Evolutionary conservation across 2,329 filamentous ascomycete species (phyloP).

Genomic region (Keithomyces neogunnii): DNA sequence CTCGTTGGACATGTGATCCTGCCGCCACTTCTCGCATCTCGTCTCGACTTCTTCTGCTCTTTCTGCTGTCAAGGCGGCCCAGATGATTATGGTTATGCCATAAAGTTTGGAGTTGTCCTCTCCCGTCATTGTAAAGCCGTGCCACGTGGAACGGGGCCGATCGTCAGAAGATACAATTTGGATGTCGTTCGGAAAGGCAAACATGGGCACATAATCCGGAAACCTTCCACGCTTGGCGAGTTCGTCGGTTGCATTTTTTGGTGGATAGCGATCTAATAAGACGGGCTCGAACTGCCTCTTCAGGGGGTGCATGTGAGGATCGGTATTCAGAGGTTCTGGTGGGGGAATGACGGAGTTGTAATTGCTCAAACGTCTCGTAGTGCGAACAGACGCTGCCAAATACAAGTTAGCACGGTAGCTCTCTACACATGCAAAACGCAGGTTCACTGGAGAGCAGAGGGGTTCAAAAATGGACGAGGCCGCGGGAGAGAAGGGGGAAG

Average conservation of each 20-base stretch:
- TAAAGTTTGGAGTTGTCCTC: slow-evolving; percentile 88
- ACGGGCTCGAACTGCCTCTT: slow-evolving; percentile 93
- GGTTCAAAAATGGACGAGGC: too few species aligned
- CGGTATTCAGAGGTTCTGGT: slow-evolving; percentile 81
- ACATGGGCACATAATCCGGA: slow-evolving; percentile 98
- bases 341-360: slow-evolving; percentile 97
- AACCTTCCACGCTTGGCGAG: slow-evolving; percentile 73
- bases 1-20: slow-evolving; percentile 78
- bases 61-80: slow-evolving; percentile 76
- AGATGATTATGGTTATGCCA: slow-evolving; percentile 83
- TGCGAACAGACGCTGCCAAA: slow-evolving; percentile 54
- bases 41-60: slow-evolving; percentile 78
- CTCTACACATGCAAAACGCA: slow-evolving; percentile 14
- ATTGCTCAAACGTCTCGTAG: slow-evolving; percentile 82
- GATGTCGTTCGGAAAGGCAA: slow-evolving; percentile 97
- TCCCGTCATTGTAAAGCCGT: slow-evolving; percentile 96
- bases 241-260: slow-evolving; percentile 74
- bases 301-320: slow-evolving; percentile 91
- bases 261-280: slow-evolving; percentile 88
- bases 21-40: slow-evolving; percentile 78
- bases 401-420: not conserved
- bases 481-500: slow-evolving; percentile 4
- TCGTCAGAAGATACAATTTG: slow-evolving; percentile 94
- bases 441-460: too few species aligned
- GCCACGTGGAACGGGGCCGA: slow-evolving; percentile 92